Conservation (phyloP, 1,284 basidiomycete species). For the Vanrija humicola region DNA sequence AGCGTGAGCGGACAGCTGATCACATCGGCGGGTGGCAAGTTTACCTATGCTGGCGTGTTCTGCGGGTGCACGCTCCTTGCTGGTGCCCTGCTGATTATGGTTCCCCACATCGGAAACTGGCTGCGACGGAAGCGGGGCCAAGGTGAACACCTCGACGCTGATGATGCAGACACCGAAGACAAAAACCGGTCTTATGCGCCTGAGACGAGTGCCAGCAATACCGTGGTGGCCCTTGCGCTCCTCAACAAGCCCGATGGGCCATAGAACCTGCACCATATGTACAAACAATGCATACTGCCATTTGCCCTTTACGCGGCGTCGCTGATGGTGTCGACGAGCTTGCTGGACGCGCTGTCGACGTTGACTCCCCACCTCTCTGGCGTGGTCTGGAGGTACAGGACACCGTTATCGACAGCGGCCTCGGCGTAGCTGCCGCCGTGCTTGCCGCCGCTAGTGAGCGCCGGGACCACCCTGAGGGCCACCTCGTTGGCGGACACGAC, state of each 20-base stretch:
- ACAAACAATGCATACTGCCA: background rate
- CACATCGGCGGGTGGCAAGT: conserved; percentile 13
- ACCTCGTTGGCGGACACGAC: conserved; percentile 2
- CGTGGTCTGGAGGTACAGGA: conserved; percentile 1
- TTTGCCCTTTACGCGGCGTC: background rate
- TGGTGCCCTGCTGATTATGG: conserved; percentile 19
- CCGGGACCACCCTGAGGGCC: background rate
- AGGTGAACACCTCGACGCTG: too few species aligned
- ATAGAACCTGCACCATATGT: background rate
- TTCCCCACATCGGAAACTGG: conserved; percentile 3
- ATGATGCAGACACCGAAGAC: too few species aligned
- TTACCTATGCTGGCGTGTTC: conserved; percentile 34
- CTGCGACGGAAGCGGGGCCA: too few species aligned
- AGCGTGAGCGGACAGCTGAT: conserved; percentile 32
- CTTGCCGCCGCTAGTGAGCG: background rate
- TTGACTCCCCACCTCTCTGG: background rate
- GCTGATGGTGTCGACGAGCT: background rate
- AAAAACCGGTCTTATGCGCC: too few species aligned
- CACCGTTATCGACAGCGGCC: background rate
- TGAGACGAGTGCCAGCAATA: too few species aligned
- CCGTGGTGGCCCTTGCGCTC: too few species aligned
- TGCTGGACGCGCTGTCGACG: background rate
- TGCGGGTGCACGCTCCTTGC: conserved; percentile 23
- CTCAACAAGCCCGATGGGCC: background rate
- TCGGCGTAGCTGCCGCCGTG: background rate